phyloP scores from a whole-genome alignment of 73 alveolate genomes.

The Tetrahymena thermophila region DNA sequence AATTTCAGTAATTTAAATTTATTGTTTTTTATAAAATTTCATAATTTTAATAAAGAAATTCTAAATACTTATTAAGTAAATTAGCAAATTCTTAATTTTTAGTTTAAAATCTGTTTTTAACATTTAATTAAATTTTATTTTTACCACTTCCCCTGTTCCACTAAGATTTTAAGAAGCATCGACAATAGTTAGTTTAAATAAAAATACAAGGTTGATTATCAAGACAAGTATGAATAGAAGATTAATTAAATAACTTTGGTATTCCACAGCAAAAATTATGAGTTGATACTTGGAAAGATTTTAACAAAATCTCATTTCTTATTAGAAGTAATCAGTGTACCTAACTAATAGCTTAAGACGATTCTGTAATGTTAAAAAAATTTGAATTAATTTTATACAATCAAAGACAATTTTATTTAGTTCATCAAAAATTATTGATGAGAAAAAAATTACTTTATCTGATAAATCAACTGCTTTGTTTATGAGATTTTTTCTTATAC shows the following conservation, averaged over 20 bases:
- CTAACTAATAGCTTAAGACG: not conserved
- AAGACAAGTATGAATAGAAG: not conserved
- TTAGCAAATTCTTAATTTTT: no score
- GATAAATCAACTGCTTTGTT: not conserved
- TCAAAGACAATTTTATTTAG: no score
- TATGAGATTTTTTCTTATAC: conserved; percentile 3
- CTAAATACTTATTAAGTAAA: no score
- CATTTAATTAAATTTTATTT: not conserved
- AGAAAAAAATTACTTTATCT: not conserved
- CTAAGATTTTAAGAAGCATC: not conserved
- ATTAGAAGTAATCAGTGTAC: not conserved
- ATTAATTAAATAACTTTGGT: not conserved
- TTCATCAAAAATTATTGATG: no score
- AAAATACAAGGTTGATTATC: not conserved
- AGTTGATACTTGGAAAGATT: conserved; percentile 1
- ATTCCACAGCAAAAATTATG: conserved; percentile 4
- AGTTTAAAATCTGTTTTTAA: not conserved
- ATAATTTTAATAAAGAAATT: no score
- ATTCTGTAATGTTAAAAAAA: not conserved
- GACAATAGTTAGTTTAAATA: not conserved
- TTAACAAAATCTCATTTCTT: conserved; percentile 2
- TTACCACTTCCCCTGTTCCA: not conserved
- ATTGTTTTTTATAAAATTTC: no score
- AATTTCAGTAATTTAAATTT: no score
- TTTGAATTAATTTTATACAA: no score